Evolutionary conservation across 2,329 filamentous ascomycete genomes (phyloP).

Genomic region (Metarhizium rileyi): DNA sequence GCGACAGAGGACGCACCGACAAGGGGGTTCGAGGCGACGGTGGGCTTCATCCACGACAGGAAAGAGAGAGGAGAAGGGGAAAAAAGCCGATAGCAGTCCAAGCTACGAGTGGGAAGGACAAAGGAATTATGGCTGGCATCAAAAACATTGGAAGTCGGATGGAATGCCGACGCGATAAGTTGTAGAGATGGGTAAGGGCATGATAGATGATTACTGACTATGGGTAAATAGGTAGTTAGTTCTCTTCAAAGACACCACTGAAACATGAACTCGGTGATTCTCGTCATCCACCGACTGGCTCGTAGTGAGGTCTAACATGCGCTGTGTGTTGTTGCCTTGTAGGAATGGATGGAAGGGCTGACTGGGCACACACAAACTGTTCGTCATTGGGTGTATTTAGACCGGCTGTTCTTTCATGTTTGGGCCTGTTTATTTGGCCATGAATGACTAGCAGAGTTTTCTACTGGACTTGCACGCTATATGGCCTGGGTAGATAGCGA

Average conservation of each 20-base stretch:
- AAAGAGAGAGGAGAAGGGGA: not conserved
- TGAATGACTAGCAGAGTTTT: too few relatives aligned
- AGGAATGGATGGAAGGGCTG: too few relatives aligned
- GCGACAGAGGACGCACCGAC: not conserved
- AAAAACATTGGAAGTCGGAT: not conserved
- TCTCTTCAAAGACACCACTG: not conserved
- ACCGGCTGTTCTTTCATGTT: too few relatives aligned
- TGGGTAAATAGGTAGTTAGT: constrained; percentile 7
- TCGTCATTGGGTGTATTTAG: too few relatives aligned
- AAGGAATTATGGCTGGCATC: not conserved
- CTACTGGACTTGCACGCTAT: too few relatives aligned
- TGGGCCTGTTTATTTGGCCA: too few relatives aligned
- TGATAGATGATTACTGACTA: constrained; percentile 7
- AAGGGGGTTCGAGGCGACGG: not conserved
- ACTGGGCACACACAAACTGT: too few relatives aligned
- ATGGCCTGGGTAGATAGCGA: too few relatives aligned
- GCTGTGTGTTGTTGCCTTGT: too few relatives aligned
- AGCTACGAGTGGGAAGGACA: not conserved
- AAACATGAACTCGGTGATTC: too few relatives aligned
- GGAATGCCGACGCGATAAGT: not conserved
- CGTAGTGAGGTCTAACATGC: too few relatives aligned
- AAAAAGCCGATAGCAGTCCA: not conserved
- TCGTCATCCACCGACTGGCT: too few relatives aligned
- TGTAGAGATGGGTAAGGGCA: not conserved
- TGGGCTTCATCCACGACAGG: not conserved